Conservation (phyloP, 2,329 filamentous ascomycete species). For the Parasarocladium wereldwijsianum region DNA sequence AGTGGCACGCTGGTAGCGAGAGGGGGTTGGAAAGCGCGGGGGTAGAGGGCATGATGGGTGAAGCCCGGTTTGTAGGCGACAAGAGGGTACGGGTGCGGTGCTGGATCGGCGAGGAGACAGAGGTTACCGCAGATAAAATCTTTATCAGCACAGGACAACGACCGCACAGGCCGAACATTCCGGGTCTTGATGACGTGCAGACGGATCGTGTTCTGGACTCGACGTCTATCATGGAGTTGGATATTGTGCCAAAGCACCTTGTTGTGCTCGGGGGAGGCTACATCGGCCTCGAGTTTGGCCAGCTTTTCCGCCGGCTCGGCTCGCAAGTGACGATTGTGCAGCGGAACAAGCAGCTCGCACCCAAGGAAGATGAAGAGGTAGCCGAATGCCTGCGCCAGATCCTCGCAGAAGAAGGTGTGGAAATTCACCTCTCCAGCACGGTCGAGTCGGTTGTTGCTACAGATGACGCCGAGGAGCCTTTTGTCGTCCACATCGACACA, state of each 20-base stretch:
- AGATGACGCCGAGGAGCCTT: constrained; percentile 5
- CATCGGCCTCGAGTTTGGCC: constrained; percentile 37
- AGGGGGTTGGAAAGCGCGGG: constrained; percentile 22
- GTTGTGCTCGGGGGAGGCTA: constrained; percentile 38
- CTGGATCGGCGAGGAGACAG: constrained; percentile 4
- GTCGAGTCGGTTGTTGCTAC: constrained; percentile 13
- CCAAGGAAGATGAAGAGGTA: constrained; percentile 32
- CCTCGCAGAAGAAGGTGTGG: constrained; percentile 29
- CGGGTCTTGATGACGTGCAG: constrained; percentile 21
- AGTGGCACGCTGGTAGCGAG: constrained; percentile 32
- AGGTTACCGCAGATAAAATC: constrained; percentile 22
- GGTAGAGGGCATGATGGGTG: constrained; percentile 29
- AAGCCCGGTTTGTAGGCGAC: constrained; percentile 25
- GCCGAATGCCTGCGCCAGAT: constrained; percentile 25
- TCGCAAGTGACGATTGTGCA: constrained; percentile 33
- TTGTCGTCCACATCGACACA: constrained; percentile 10
- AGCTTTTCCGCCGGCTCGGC: constrained; percentile 34
- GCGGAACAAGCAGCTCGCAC: constrained; percentile 24
- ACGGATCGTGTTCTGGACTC: constrained; percentile 26
- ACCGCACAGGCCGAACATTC: constrained; percentile 21
- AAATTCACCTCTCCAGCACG: constrained; percentile 21
- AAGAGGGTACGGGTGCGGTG: constrained; percentile 21
- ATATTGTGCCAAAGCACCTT: constrained; percentile 28
- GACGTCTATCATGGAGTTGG: constrained; percentile 31
- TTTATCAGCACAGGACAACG: constrained; percentile 32